Evolutionary conservation across 176 grass and related monocot genomes (phyloP).

Genomic region (Stipa capillata): DNA sequence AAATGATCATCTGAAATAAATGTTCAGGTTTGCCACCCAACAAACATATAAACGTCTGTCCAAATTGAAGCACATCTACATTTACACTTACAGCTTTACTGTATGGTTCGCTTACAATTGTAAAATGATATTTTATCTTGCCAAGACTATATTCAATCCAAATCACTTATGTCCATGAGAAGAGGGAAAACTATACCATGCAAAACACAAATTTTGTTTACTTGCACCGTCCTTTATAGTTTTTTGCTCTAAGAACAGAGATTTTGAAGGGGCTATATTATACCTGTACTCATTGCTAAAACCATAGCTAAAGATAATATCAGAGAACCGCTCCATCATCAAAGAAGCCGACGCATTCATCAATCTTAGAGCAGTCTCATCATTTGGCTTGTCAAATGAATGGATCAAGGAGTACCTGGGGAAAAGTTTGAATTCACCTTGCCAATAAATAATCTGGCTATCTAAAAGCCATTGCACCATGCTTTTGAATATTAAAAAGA

Average conservation of each 20-base stretch:
- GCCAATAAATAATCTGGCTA: background rate
- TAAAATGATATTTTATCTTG: background rate
- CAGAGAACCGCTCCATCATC: constrained; percentile 53
- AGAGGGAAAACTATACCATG: background rate
- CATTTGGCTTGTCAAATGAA: too few species aligned
- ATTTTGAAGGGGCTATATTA: background rate
- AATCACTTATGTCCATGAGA: background rate
- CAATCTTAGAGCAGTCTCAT: constrained; percentile 42
- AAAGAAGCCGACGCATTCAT: constrained; percentile 58
- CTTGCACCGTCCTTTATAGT: background rate
- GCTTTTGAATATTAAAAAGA: background rate
- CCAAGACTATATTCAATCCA: background rate
- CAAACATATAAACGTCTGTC: background rate
- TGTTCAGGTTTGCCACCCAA: background rate
- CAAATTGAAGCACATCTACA: background rate
- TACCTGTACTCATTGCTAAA: too few species aligned
- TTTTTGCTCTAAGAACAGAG: background rate
- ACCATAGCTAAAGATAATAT: constrained; percentile 64
- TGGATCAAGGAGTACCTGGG: constrained; percentile 50
- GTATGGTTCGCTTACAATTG: background rate
- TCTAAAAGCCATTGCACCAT: background rate
- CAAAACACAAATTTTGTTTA: background rate
- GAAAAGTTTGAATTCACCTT: background rate
- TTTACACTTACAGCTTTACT: background rate
- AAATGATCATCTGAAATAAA: constrained; percentile 12